Evolutionary conservation across 129 eudicot species (phyloP).

Genomic region (Scalesia atractyloides): DNA sequence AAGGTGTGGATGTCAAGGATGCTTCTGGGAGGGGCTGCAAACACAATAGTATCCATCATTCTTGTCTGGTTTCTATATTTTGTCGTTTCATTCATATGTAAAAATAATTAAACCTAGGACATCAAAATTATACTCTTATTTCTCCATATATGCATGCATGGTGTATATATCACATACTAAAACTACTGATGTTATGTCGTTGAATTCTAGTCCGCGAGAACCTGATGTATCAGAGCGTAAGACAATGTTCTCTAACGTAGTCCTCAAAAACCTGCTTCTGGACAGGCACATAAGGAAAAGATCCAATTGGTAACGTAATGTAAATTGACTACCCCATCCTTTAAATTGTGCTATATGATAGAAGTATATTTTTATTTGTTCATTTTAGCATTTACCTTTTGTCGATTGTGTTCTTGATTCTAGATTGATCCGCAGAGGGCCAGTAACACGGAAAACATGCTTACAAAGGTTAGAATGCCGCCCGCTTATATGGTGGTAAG

Average conservation of each 20-base stretch:
- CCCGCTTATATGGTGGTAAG: slow-evolving; percentile 90
- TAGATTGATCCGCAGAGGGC: slow-evolving; percentile 88
- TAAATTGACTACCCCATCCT: slow-evolving; percentile 23
- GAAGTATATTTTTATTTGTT: neutral
- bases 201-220: slow-evolving; percentile 58
- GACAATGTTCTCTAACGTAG: slow-evolving; percentile 76
- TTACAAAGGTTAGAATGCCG: slow-evolving; percentile 94
- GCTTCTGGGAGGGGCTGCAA: slow-evolving; percentile 78
- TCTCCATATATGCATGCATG: no score
- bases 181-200: slow-evolving; percentile 26
- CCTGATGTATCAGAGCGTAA: slow-evolving; percentile 76
- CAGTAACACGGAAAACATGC: slow-evolving; percentile 92
- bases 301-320: slow-evolving; percentile 67
- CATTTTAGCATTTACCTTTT: neutral
- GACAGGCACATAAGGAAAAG: slow-evolving; percentile 63
- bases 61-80: neutral
- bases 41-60: slow-evolving; percentile 45
- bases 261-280: slow-evolving; percentile 50
- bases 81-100: neutral
- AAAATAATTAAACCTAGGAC: no score
- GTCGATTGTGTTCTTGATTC: slow-evolving; percentile 9
- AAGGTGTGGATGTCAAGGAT: slow-evolving; percentile 54
- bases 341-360: neutral
- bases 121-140: no score
- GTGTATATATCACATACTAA: neutral